Percentiles rank a stretch among this genome's conserved stretches.
These are phyloP conservation scores for Amphicarpaea edgeworthii DNA, from an alignment of 306 rosid genomes.

Conservation along the genomic window DNA sequence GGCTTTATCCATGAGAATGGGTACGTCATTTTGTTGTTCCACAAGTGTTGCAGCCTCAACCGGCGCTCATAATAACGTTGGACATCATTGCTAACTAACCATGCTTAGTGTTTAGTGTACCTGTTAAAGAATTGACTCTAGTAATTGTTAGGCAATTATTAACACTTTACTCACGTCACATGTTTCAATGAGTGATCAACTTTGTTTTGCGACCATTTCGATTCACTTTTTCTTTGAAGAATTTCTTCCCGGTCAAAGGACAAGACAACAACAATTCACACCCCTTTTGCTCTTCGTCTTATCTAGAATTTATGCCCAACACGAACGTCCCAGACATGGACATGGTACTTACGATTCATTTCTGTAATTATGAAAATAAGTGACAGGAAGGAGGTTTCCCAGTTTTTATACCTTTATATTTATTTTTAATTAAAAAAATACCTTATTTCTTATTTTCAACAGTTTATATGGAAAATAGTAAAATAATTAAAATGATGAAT, in stretches of 20 bases:
- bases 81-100: background rate
- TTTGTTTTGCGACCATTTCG: too few relatives aligned
- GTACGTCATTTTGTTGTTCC: background rate
- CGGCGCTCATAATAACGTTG: background rate
- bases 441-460: too few relatives aligned
- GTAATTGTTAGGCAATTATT: constrained; percentile 20
- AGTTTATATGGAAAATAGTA: too few relatives aligned
- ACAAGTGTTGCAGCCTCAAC: too few relatives aligned
- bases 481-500: too few relatives aligned
- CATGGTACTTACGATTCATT: background rate
- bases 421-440: too few relatives aligned
- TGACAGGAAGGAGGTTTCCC: too few relatives aligned
- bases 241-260: background rate
- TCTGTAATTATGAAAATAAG: background rate
- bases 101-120: too few relatives aligned
- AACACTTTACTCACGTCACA: background rate
- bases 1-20: background rate
- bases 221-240: background rate
- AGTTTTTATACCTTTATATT: too few relatives aligned
- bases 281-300: background rate
- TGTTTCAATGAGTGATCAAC: background rate
- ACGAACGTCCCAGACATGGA: background rate
- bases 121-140: background rate
- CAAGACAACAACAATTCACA: background rate
- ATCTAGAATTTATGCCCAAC: background rate